These are phyloP conservation scores for Metschnikowia colocasiae DNA, from an alignment of 805 yeast genomes.

Conservation along the genomic window DNA sequence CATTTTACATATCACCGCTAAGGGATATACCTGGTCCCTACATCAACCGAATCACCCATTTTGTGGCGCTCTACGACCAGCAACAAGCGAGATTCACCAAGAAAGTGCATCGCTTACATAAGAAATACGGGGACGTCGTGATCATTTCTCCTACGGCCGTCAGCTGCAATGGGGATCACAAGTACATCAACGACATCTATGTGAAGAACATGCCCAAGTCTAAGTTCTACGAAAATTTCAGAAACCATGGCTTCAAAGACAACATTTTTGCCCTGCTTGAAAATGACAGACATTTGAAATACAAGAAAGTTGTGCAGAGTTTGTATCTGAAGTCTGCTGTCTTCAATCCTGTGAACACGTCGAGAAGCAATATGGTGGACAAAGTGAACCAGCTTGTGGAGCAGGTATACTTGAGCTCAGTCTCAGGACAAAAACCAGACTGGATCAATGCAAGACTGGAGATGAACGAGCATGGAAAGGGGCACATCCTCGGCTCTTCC, in stretches of 20 bases:
- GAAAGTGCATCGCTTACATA: conserved; percentile 47
- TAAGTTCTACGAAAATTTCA: conserved; percentile 55
- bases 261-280: conserved; percentile 58
- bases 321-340: conserved; percentile 36
- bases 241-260: conserved; percentile 48
- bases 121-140: conserved; percentile 58
- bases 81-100: conserved; percentile 43
- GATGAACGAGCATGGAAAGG: conserved; percentile 34
- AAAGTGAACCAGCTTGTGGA: conserved; percentile 27
- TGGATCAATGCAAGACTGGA: conserved; percentile 30
- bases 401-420: conserved; percentile 27
- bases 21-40: conserved; percentile 57
- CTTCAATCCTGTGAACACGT: conserved; percentile 28
- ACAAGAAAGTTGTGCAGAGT: conserved; percentile 29
- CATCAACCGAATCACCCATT: conserved; percentile 42
- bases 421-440: conserved; percentile 32
- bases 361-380: conserved; percentile 24
- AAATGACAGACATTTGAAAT: conserved; percentile 30
- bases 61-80: conserved; percentile 34
- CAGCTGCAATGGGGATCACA: conserved; percentile 50
- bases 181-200: conserved; percentile 53
- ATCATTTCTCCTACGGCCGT: conserved; percentile 60
- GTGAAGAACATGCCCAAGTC: conserved; percentile 54
- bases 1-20: conserved; percentile 48
- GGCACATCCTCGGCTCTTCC: conserved; percentile 22